Evolutionary conservation across 305 asterid species (phyloP).

Genomic region (Ilex paraguariensis): DNA sequence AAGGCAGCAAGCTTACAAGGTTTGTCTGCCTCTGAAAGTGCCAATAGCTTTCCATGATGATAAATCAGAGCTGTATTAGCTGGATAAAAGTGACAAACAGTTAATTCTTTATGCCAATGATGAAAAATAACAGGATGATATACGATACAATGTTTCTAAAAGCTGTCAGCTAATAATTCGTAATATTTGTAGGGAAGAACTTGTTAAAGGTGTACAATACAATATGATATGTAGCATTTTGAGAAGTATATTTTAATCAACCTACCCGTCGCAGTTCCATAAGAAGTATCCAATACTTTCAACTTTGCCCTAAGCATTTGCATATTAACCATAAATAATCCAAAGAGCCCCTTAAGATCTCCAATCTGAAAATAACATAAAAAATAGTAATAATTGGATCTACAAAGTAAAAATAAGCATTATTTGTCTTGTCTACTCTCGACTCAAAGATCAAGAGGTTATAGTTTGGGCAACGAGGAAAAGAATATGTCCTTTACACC

Average conservation of each 20-base stretch:
- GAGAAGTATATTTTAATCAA: slow-evolving; percentile 2
- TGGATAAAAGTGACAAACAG: slow-evolving; percentile 18
- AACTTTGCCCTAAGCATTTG: slow-evolving; percentile 56
- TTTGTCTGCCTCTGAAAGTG: slow-evolving; percentile 86
- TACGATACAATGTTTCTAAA: too few relatives aligned
- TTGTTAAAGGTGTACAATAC: too few relatives aligned
- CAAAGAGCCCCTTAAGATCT: slow-evolving; percentile 70
- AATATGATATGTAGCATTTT: too few relatives aligned
- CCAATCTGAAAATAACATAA: slow-evolving; percentile 52
- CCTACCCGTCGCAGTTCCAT: slow-evolving; percentile 67
- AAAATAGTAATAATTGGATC: neutral
- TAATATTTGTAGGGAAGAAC: too few relatives aligned
- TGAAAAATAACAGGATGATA: too few relatives aligned
- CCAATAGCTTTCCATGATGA: slow-evolving; percentile 93
- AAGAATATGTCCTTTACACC: too few relatives aligned
- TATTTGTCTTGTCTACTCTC: too few relatives aligned
- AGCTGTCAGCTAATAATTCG: too few relatives aligned
- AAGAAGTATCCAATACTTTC: slow-evolving; percentile 53
- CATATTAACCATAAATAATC: slow-evolving; percentile 52
- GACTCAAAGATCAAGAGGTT: too few relatives aligned
- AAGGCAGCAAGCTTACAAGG: slow-evolving; percentile 66
- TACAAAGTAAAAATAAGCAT: neutral
- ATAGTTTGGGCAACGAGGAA: too few relatives aligned
- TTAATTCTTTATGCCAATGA: neutral
- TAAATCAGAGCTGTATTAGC: slow-evolving; percentile 89